Evolutionary conservation across 2,329 filamentous ascomycete species (phyloP), one percentile per base, ranked within the genome.

Genomic region (Huntiella decipiens): DNA sequence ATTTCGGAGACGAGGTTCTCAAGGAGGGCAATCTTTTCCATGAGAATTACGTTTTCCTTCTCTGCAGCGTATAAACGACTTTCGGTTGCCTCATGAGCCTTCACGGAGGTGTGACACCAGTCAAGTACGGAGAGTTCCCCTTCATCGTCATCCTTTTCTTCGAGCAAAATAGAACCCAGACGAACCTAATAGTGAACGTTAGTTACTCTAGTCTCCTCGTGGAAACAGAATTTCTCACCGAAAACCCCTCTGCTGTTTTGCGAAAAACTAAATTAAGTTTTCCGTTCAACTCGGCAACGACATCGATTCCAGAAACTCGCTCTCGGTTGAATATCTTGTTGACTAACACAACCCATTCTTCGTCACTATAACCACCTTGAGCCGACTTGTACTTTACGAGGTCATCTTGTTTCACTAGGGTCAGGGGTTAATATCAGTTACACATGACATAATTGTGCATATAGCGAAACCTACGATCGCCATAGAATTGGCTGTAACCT

Each of bases 271-370:
- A 66, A 13, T 66, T 48, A 65, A 15, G 62, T 57, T 48, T 68
- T 66, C 39, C 66, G 64, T 41, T 68, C 63, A 39, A 81, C 63
- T 3, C 73, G 16, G 78, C 79, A 15, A 74, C 66, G 15, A 66
- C 65, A 52, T 81, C 72, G 17, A 82, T 66, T 49, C 70, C 69
- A 13, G 68, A 60, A 38, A 70, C 55, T 10, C 65, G 59, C 38
- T 66, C 62, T 45, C 68, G 62, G 7, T 74, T 63, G 32, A 87
- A 63, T 41, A 77, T 60, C 40, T 67, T 65, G 40, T 63, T 61
- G 13, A 87, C 60, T 43, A 80, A 70, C 11, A 60, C 55, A 56
- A 76, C 68, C 81, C 81, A 87, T 58, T 85, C 77, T n/a, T 67
- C 63, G 48, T 72, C 62, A 16, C 67, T 65, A 50, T 70, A 70